Evolutionary conservation across 2,329 filamentous ascomycete genomes (phyloP).

Genomic region (Akanthomyces lecanii): DNA sequence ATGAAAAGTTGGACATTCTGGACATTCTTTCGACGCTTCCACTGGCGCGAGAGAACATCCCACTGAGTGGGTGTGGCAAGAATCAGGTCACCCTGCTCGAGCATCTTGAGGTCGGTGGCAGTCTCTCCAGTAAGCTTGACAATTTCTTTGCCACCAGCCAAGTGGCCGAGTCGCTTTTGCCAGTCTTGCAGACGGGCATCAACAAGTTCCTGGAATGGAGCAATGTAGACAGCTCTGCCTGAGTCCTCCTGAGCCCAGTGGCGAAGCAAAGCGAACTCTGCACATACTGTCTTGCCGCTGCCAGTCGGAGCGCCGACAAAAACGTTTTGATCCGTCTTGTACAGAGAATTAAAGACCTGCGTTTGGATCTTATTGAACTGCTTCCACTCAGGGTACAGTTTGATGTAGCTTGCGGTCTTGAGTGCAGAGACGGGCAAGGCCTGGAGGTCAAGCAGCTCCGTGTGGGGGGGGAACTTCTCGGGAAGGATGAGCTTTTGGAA

Average conservation of each 20-base stretch:
- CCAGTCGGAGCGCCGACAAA: conserved; percentile 90
- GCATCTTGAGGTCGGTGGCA: conserved; percentile 79
- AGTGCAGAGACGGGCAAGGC: conserved; percentile 83
- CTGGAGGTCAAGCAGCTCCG: conserved; percentile 85
- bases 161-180: conserved; percentile 67
- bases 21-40: conserved; percentile 94
- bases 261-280: conserved; percentile 85
- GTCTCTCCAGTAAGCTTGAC: conserved; percentile 93
- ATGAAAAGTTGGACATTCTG: conserved; percentile 88
- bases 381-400: conserved; percentile 76
- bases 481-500: conserved; percentile 94
- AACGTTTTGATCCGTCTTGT: conserved; percentile 86
- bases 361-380: conserved; percentile 98
- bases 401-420: conserved; percentile 77
- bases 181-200: conserved; percentile 80
- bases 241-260: conserved; percentile 63
- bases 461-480: conserved; percentile 93
- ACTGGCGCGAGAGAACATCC: conserved; percentile 93
- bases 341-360: conserved; percentile 92
- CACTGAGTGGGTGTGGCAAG: conserved; percentile 91
- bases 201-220: conserved; percentile 89
- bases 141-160: conserved; percentile 82
- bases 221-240: conserved; percentile 86
- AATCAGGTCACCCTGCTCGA: conserved; percentile 84
- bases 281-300: conserved; percentile 94